Base-by-base conservation (phyloP, 179 eudicot genomes). In the Patellifolia procumbens region DNA sequence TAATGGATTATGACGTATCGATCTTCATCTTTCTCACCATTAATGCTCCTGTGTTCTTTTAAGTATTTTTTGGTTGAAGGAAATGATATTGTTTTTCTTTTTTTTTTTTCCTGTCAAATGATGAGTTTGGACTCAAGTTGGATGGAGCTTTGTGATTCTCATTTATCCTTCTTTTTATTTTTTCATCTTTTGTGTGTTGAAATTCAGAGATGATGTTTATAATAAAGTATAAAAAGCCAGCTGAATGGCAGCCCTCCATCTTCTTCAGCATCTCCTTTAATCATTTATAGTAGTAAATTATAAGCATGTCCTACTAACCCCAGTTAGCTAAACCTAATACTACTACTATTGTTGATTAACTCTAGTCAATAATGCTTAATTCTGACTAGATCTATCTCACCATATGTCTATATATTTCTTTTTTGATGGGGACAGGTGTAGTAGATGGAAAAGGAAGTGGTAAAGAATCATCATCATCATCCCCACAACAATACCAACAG, bases 371-470 rank as follows among this genome's bases (percentile, higher is more conserved):
- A 28, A 32, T 62, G 49, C 66, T 24, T 15, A 52, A 67, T 35
- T 46, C 60, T 48, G 4, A 77, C 75, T 24, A 48, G 34, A 60
- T 49, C 63, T 69, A 17, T 51, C 42, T 37, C 46, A 58, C 39
- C 55, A 42, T 45, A 24, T 70, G 6, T 52, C 49, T 63, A 55
- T 0, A 49, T 63, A 67, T 59, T 52, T 60, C 19, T 16, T 24
- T 22, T 58, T 9, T 68, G 79, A 80, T 73, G 79, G 68, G 77
- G 78, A 74, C 85, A 84, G 87, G 80, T 81, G 66, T 43, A 69
- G 61, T 48, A 84, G 78, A 84, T 84, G 87, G 87, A 84, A 73
- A 84, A 81, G 56, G 82, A 84, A 49, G 82, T 61, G 81, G 78
- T 81, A 67, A 81, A 81, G 80, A 80, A 84, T 71, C 71, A 78